A percentile compares a stretch with the other conserved stretches of the same genome.
Conservation (phyloP, 108 stramenopile species). For the Nitzschia sp. region DNA sequence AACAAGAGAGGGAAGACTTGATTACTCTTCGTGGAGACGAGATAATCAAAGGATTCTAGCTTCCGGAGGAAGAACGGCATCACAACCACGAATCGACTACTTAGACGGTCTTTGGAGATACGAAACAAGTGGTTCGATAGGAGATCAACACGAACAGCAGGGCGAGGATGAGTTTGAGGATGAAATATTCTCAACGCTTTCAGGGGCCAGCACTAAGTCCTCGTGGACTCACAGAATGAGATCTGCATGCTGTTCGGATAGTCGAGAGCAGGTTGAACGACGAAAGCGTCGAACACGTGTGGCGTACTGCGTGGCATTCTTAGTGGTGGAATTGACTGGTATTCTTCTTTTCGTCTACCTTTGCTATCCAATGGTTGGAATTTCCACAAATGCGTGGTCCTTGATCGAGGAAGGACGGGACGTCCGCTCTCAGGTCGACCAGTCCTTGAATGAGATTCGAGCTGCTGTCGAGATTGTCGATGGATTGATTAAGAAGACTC, state of each 20-base stretch:
- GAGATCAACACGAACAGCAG: too few relatives aligned
- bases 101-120: too few relatives aligned
- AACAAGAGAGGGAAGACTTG: too few relatives aligned
- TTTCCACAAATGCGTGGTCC: neutral
- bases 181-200: too few relatives aligned
- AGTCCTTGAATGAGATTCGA: neutral
- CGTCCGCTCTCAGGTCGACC: neutral
- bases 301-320: neutral
- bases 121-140: too few relatives aligned
- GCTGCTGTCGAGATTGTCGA: neutral
- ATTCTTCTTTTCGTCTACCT: conserved; percentile 7
- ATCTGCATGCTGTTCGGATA: conserved; percentile 13
- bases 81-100: too few relatives aligned
- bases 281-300: conserved; percentile 9
- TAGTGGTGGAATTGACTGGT: neutral
- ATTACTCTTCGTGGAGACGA: too few relatives aligned
- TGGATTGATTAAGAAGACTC: neutral
- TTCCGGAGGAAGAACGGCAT: too few relatives aligned
- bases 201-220: too few relatives aligned
- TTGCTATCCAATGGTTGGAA: conserved; percentile 1
- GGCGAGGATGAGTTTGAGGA: too few relatives aligned
- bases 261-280: neutral
- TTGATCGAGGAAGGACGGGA: neutral
- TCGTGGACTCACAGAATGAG: too few relatives aligned
- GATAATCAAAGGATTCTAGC: too few relatives aligned